A percentile compares a stretch with the other conserved stretches of the same genome.
phyloP scores from a whole-genome alignment of 108 stramenopile species.

The Conticribra weissflogii region DNA sequence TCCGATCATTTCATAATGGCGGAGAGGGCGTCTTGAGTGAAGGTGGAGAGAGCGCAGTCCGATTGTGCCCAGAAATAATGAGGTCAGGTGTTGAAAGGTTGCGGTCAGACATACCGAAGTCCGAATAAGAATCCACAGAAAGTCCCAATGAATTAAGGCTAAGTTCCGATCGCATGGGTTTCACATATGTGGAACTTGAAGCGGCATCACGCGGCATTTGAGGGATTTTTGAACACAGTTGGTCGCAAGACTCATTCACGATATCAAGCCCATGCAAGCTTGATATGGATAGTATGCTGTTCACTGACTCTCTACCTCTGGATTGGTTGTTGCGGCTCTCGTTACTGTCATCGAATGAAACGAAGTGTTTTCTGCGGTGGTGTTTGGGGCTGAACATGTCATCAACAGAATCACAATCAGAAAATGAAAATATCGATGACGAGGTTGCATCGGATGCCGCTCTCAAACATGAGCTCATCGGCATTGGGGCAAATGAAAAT shows the following conservation, averaged over 20 bases:
- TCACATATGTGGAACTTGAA: neutral
- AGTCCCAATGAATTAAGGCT: conserved; percentile 35
- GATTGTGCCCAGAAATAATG: neutral
- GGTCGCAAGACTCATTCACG: conserved; percentile 21
- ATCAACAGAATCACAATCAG: conserved; percentile 13
- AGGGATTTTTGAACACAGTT: too few species aligned
- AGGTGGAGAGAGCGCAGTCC: conserved; percentile 24
- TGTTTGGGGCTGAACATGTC: conserved; percentile 1
- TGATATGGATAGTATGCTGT: conserved; percentile 30
- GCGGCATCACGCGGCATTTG: neutral
- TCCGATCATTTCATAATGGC: neutral
- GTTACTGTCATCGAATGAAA: neutral
- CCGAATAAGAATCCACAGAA: conserved; percentile 29
- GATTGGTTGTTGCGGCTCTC: neutral
- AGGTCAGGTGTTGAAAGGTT: conserved; percentile 34
- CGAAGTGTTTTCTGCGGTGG: too few species aligned
- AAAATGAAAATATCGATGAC: conserved; percentile 15
- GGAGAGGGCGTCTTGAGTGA: conserved; percentile 8
- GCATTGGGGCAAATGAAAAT: neutral
- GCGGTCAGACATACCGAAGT: neutral
- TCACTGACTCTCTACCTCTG: neutral
- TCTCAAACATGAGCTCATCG: neutral
- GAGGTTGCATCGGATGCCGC: conserved; percentile 9
- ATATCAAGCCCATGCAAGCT: conserved; percentile 35
- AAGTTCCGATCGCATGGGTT: conserved; percentile 24